phyloP scores from a whole-genome alignment of 805 yeast genomes.

The Wickerhamiella allomyrinae region DNA sequence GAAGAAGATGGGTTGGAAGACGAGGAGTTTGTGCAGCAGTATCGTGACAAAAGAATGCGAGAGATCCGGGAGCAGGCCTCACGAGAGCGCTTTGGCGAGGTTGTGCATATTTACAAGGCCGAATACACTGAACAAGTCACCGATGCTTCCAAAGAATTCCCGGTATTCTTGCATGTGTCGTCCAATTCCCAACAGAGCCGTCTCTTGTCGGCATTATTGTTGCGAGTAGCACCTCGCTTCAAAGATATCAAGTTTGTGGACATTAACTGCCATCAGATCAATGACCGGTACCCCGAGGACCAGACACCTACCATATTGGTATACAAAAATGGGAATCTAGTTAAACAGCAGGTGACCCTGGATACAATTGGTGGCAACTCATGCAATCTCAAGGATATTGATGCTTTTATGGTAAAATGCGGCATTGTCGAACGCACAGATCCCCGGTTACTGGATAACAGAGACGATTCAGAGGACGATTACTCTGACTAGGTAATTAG shows the following conservation, averaged over 20 bases:
- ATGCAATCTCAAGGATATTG: constrained; percentile 55
- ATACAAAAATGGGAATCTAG: constrained; percentile 63
- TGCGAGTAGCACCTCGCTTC: constrained; percentile 47
- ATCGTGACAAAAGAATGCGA: constrained; percentile 62
- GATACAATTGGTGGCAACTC: constrained; percentile 74
- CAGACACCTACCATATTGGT: constrained; percentile 86
- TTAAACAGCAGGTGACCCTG: constrained; percentile 69
- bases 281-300: constrained; percentile 78
- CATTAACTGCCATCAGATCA: constrained; percentile 79
- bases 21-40: constrained; percentile 49
- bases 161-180: constrained; percentile 68
- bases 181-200: constrained; percentile 58
- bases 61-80: constrained; percentile 51
- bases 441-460: constrained; percentile 42
- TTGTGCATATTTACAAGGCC: constrained; percentile 66
- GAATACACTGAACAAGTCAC: constrained; percentile 83
- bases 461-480: constrained; percentile 17
- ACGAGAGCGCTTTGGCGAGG: constrained; percentile 53
- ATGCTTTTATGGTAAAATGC: constrained; percentile 49
- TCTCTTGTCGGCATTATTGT: constrained; percentile 45
- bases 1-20: constrained; percentile 94
- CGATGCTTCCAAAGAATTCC: constrained; percentile 50
- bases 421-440: constrained; percentile 57
- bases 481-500: background rate
- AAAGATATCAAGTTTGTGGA: constrained; percentile 82